These are phyloP conservation scores for Somion occarium DNA, from an alignment of 1,284 basidiomycete species.

Conservation along the genomic window DNA sequence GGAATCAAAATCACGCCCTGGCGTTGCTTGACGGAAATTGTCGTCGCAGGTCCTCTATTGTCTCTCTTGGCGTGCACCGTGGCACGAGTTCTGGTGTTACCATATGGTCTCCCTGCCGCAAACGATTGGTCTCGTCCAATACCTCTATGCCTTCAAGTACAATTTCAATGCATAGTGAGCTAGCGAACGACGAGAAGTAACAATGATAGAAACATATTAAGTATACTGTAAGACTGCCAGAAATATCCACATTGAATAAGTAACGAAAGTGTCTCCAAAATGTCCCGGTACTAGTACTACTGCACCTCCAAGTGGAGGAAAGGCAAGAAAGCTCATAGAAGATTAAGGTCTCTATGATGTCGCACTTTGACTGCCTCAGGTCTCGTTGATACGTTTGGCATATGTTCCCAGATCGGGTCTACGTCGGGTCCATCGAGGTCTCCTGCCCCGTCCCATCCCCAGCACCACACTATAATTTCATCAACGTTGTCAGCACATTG, in stretches of 20 bases:
- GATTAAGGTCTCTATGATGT: conserved; percentile 58
- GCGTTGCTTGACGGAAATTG: background rate
- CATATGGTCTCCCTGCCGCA: too few species aligned
- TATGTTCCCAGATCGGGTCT: conserved; percentile 91
- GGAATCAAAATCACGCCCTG: conserved; percentile 3
- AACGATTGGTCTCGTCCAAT: too few species aligned
- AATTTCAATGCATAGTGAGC: background rate
- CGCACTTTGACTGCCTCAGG: conserved; percentile 64
- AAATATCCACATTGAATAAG: background rate
- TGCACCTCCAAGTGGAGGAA: too few species aligned
- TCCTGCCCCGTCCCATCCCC: conserved; percentile 98
- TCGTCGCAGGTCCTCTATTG: too few species aligned
- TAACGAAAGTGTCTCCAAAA: background rate
- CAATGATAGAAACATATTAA: background rate
- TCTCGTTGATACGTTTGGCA: conserved; percentile 64
- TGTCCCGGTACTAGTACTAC: too few species aligned
- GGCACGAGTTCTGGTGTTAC: too few species aligned
- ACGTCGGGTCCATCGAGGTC: conserved; percentile 93
- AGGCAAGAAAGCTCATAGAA: background rate
- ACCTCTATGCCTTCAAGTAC: too few species aligned
- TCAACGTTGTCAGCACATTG: background rate
- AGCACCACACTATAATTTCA: conserved; percentile 79
- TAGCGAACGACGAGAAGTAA: too few species aligned
- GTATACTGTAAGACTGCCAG: background rate
- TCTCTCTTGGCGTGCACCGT: too few species aligned